phyloP scores from a whole-genome alignment of 73 alveolate species.

The Paramecium pentaurelia region DNA sequence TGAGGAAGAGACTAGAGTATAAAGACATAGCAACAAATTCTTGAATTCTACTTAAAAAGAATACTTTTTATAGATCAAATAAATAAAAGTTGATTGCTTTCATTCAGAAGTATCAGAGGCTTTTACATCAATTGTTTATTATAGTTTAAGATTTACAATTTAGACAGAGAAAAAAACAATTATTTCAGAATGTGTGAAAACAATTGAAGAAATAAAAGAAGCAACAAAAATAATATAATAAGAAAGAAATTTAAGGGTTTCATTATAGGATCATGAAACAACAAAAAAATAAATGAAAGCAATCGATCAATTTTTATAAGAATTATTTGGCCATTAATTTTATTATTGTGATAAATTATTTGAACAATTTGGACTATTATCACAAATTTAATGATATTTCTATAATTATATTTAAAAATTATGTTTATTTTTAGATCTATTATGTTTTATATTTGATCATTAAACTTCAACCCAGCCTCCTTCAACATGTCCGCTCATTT shows the following conservation, averaged over 20 bases:
- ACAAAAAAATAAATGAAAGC: background rate
- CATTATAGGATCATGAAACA: background rate
- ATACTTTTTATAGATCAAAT: background rate
- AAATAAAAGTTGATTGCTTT: background rate
- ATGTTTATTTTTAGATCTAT: background rate
- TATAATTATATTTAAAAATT: background rate
- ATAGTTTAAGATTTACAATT: background rate
- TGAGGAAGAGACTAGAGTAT: background rate
- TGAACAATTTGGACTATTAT: constrained; percentile 1
- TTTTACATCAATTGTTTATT: background rate
- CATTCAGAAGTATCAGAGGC: background rate
- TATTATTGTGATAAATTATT: constrained; percentile 11
- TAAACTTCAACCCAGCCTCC: constrained; percentile 14
- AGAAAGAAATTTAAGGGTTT: background rate
- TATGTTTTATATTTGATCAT: background rate
- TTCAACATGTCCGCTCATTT: constrained; percentile 28
- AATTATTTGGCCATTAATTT: background rate
- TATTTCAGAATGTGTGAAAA: background rate
- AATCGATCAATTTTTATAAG: background rate
- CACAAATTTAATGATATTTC: background rate
- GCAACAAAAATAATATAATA: background rate
- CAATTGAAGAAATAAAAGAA: background rate
- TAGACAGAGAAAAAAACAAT: background rate
- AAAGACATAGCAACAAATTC: background rate
- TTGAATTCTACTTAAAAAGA: background rate